phyloP scores from a whole-genome alignment of 768 basidiomycete species.

The Lentinula aciculospora region DNA sequence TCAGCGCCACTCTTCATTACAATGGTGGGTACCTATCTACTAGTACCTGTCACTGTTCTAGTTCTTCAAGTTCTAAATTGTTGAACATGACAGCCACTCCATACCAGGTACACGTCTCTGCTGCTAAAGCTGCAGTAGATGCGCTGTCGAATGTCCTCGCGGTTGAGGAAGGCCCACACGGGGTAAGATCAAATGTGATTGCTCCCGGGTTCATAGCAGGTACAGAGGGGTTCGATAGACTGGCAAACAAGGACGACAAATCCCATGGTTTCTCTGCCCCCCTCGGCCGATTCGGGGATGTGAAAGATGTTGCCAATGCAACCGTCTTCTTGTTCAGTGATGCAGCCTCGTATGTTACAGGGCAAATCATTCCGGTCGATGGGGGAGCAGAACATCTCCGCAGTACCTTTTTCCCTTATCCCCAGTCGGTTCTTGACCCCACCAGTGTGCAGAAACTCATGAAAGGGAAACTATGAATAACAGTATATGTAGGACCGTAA shows the following conservation, averaged over 20 bases:
- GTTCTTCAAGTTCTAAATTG: neutral
- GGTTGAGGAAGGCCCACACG: constrained; percentile 90
- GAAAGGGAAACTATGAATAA: constrained; percentile 35
- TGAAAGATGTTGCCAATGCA: constrained; percentile 65
- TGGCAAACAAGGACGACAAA: constrained; percentile 21
- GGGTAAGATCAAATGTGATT: constrained; percentile 87
- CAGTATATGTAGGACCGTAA: neutral
- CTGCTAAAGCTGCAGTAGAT: constrained; percentile 93
- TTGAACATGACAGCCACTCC: constrained; percentile 54
- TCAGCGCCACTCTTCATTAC: constrained; percentile 87
- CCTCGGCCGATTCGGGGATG: constrained; percentile 51
- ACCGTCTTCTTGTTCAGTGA: constrained; percentile 80
- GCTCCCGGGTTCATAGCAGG: constrained; percentile 77
- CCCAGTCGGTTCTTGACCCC: constrained; percentile 60
- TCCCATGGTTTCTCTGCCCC: constrained; percentile 18
- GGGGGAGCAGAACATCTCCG: constrained; percentile 57
- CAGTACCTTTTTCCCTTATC: constrained; percentile 49
- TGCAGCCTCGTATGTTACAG: constrained; percentile 72
- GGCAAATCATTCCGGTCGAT: constrained; percentile 69
- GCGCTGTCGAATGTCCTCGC: constrained; percentile 83
- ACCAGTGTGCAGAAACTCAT: constrained; percentile 42
- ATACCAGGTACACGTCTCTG: constrained; percentile 89
- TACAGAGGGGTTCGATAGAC: constrained; percentile 70
- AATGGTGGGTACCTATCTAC: too few relatives aligned
- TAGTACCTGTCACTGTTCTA: neutral